Conservation (phyloP, 1,284 basidiomycete species). For the Ustilago sp. region DNA sequence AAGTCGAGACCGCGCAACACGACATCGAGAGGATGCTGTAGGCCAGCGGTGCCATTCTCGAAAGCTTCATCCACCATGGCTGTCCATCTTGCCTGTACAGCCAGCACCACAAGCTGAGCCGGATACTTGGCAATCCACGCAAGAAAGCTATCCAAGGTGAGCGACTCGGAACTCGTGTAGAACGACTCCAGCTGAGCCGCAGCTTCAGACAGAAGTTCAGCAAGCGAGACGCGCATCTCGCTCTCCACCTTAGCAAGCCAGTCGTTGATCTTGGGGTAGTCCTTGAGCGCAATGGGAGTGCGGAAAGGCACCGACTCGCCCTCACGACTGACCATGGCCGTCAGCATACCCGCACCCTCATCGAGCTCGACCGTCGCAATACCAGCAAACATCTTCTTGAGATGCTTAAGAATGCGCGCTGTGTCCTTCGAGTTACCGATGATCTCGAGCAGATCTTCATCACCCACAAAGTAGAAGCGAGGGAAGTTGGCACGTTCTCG, state of each 20-base stretch:
- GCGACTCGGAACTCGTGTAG: slow-evolving; percentile 75
- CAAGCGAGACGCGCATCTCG: slow-evolving; percentile 93
- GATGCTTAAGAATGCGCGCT: slow-evolving; percentile 94
- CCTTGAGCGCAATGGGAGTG: slow-evolving; percentile 85
- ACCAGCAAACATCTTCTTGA: slow-evolving; percentile 99
- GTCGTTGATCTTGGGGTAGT: slow-evolving; percentile 97
- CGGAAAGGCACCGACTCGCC: slow-evolving; percentile 91
- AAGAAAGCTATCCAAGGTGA: slow-evolving; percentile 79
- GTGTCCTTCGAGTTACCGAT: slow-evolving; percentile 99
- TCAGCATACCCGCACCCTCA: slow-evolving; percentile 70
- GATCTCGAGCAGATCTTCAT: slow-evolving; percentile 98
- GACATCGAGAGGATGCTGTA: slow-evolving; percentile 80
- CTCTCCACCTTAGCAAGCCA: slow-evolving; percentile 93
- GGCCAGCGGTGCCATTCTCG: slow-evolving; percentile 73
- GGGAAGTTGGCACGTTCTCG: slow-evolving; percentile 92
- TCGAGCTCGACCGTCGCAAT: slow-evolving; percentile 90
- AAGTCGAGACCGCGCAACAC: slow-evolving; percentile 87
- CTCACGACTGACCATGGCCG: slow-evolving; percentile 74
- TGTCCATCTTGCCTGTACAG: slow-evolving; percentile 95
- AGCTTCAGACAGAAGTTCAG: slow-evolving; percentile 81
- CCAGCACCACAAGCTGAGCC: slow-evolving; percentile 93
- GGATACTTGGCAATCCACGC: slow-evolving; percentile 92
- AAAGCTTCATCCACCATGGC: slow-evolving; percentile 82
- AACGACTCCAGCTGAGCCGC: slow-evolving; percentile 83
- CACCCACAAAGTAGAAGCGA: slow-evolving; percentile 99